A percentile compares a stretch with the other conserved stretches of the same genome.
These are phyloP conservation scores for Candida easanensis DNA, from an alignment of 805 yeast genomes.

Conservation along the genomic window DNA sequence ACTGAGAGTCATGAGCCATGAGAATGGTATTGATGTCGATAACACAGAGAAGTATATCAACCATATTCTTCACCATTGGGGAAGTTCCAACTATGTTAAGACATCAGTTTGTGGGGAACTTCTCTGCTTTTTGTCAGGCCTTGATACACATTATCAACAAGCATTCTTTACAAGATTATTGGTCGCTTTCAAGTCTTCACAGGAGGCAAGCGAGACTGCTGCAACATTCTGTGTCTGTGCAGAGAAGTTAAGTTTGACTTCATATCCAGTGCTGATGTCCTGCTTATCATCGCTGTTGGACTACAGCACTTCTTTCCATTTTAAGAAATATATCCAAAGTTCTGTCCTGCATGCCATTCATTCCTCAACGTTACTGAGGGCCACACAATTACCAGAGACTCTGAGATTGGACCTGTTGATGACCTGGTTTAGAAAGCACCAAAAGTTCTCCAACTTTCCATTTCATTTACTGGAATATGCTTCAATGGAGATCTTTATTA, in stretches of 20 bases:
- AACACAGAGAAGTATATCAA: background rate
- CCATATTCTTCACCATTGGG: conserved; percentile 3
- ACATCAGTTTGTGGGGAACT: background rate
- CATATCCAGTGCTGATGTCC: conserved; percentile 24
- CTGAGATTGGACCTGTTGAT: conserved; percentile 17
- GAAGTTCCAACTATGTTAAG: conserved; percentile 13
- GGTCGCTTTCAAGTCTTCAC: conserved; percentile 22
- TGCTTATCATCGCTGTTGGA: conserved; percentile 6
- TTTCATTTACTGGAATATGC: conserved; percentile 11
- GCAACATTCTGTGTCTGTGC: conserved; percentile 26
- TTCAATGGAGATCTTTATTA: conserved; percentile 4
- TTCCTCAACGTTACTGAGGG: background rate
- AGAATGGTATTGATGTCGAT: conserved; percentile 17
- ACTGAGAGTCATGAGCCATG: conserved; percentile 29
- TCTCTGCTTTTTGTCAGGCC: background rate
- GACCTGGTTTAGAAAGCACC: conserved; percentile 7
- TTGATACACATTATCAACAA: conserved; percentile 6
- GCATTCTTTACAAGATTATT: conserved; percentile 27
- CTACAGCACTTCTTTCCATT: conserved; percentile 17
- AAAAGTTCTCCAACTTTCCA: conserved; percentile 12
- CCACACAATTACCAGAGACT: conserved; percentile 1
- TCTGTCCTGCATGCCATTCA: background rate
- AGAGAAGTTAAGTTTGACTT: conserved; percentile 17
- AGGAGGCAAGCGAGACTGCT: conserved; percentile 27
- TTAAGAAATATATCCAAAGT: conserved; percentile 19